A percentile compares a stretch with the other conserved stretches of the same genome.
These are phyloP conservation scores for Coelastrella sp. DNA, from an alignment of 139 green algal genomes.

Conservation along the genomic window DNA sequence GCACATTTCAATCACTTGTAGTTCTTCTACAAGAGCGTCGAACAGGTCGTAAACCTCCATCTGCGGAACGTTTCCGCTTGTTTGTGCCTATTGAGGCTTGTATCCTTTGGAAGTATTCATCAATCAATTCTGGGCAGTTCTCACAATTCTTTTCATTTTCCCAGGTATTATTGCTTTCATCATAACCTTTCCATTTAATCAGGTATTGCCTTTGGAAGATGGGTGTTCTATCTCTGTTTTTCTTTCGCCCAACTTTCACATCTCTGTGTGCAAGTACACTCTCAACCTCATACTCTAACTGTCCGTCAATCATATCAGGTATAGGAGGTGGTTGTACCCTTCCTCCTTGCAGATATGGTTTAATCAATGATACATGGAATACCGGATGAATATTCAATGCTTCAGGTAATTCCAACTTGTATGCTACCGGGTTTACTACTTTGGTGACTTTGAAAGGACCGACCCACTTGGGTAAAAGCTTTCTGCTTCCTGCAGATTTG, in stretches of 20 bases:
- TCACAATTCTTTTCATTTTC: conserved; percentile 4
- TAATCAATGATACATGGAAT: conserved; percentile 18
- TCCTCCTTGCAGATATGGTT: background rate
- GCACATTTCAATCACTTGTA: no score
- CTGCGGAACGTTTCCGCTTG: background rate
- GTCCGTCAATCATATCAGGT: conserved; percentile 4
- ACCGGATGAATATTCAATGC: conserved; percentile 5
- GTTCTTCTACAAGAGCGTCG: background rate
- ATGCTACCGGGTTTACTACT: background rate
- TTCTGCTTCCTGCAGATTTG: background rate
- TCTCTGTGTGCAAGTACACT: conserved; percentile 24
- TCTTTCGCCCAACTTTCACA: conserved; percentile 7
- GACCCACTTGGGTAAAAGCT: background rate
- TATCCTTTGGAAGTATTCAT: conserved; percentile 7
- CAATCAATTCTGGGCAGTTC: conserved; percentile 13
- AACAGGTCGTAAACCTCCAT: background rate
- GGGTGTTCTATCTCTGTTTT: conserved; percentile 10
- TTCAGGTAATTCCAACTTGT: background rate
- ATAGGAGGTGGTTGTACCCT: conserved; percentile 22
- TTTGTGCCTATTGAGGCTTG: background rate
- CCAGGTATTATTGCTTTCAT: conserved; percentile 48
- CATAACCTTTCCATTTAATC: conserved; percentile 46
- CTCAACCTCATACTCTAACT: conserved; percentile 33
- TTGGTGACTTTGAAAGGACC: background rate
- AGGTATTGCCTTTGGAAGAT: conserved; percentile 15